These are phyloP conservation scores for Diospyros lotus DNA, from an alignment of 148 eudicot genomes.

Conservation along the genomic window DNA sequence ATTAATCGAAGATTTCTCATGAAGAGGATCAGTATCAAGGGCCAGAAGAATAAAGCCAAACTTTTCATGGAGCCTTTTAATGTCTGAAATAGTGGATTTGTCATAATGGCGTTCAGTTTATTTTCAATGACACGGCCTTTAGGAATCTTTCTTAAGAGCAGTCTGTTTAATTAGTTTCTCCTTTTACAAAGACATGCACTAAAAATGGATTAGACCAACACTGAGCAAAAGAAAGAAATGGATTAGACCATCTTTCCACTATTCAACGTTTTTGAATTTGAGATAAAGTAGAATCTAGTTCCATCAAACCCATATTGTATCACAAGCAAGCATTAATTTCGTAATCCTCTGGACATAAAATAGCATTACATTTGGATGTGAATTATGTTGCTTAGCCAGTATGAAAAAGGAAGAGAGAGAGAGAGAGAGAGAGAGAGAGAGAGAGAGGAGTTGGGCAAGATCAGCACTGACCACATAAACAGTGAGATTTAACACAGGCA, in stretches of 20 bases:
- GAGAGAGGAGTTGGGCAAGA: too few relatives aligned
- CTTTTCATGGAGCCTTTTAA: slow-evolving; percentile 1
- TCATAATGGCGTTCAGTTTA: neutral
- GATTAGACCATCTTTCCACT: neutral
- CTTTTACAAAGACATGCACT: neutral
- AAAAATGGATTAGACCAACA: too few relatives aligned
- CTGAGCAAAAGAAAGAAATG: neutral
- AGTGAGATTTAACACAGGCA: too few relatives aligned
- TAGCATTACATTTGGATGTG: neutral
- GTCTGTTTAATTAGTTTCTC: neutral
- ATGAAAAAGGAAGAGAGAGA: too few relatives aligned
- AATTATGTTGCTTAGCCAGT: neutral
- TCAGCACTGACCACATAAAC: too few relatives aligned
- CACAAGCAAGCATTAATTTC: neutral
- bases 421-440: too few relatives aligned
- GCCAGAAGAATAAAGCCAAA: slow-evolving; percentile 1
- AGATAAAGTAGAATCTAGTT: slow-evolving; percentile 3
- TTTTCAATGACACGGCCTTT: neutral
- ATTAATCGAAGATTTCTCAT: neutral
- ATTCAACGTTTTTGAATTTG: neutral
- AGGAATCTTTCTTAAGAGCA: slow-evolving; percentile 2
- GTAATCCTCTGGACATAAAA: neutral
- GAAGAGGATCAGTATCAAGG: neutral
- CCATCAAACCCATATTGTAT: neutral
- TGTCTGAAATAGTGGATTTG: neutral